Evolutionary conservation across 2,329 filamentous ascomycete genomes (phyloP).

Genomic region (Dactylonectria estremocensis): DNA sequence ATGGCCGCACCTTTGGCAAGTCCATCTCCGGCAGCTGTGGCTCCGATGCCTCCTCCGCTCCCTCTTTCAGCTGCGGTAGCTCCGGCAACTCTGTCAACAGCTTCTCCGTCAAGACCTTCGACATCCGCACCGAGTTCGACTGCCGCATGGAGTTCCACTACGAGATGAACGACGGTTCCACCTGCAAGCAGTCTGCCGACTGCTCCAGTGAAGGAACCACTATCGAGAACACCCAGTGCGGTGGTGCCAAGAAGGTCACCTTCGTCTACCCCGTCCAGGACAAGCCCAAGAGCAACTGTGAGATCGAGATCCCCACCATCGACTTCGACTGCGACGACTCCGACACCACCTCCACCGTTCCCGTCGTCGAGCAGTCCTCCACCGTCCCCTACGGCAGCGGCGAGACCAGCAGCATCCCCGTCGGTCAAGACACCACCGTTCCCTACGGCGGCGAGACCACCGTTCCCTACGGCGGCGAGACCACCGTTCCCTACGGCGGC

Average conservation of each 20-base stretch:
- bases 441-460: conserved; percentile 27
- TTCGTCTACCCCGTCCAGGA: conserved; percentile 76
- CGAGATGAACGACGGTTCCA: conserved; percentile 85
- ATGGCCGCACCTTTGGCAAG: conserved; percentile 70
- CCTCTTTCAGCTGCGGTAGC: conserved; percentile 68
- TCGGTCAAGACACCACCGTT: conserved; percentile 24
- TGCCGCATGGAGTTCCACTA: conserved; percentile 89
- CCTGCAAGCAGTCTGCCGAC: conserved; percentile 82
- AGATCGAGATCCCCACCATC: conserved; percentile 81
- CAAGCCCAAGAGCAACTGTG: conserved; percentile 72
- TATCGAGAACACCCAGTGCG: conserved; percentile 90
- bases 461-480: conserved; percentile 33
- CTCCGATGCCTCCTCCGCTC: conserved; percentile 62
- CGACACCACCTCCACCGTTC: conserved; percentile 37
- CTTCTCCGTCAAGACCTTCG: conserved; percentile 84
- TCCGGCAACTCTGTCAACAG: conserved; percentile 54
- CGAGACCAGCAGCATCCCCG: conserved; percentile 46
- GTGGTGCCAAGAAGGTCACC: conserved; percentile 87
- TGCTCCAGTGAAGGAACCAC: conserved; percentile 79
- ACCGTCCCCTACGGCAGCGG: conserved; percentile 34
- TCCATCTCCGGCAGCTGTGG: conserved; percentile 72
- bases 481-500: conserved; percentile 39
- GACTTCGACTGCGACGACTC: conserved; percentile 77
- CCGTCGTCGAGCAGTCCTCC: conserved; percentile 14
- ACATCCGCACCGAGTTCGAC: conserved; percentile 82